Evolutionary conservation across 345 rosid species (phyloP), one percentile per base, ranked within the genome.

Genomic region (Populus simonii): DNA sequence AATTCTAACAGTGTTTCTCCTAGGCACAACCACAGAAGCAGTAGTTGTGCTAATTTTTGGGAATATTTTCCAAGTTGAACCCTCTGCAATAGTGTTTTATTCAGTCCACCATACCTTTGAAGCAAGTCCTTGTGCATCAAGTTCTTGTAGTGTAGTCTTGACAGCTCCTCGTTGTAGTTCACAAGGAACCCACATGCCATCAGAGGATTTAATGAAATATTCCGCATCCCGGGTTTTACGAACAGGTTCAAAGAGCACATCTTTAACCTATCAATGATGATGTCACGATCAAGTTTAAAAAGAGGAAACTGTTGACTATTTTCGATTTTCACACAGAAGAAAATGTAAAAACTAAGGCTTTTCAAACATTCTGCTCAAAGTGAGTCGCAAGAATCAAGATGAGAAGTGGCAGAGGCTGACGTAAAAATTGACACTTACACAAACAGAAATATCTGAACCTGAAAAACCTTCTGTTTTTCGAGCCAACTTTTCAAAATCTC

Each of bases 361-460:
- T 25, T 18, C 69, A 66, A 11, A 33, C 23, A 33, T 68, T 36
- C 8, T 66, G 69, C 35, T 66, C 25, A 20, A 68, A 25, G 63
- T 16, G 9, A 73, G 35, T 68, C 25, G 51, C 41, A 38, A 70
- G 83, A 62, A 1, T 39, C 43, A 1, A 47, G 66, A 39, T 36
- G 66, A 16, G 20, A 45, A 36, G 38, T n/a, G 17, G 67, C 10
- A 73, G 39, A 11, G 18, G 18, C 59, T 38, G 13, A 62, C 6
- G 69, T 41, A 74, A 66, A 65, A 11, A 4, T 38, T 43, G 62
- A 27, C 16, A 75, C 98, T 80, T 82, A 94, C 98, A 88, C 98
- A 94, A 81, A 94, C 97, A 57, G 98, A 74, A 73, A 94, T 85
- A 86, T 94, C 98, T 83, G 98, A 94, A 81, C 98, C 98, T 33